Conservation (phyloP, 257 asterid species). For the Gentiana straminea region DNA sequence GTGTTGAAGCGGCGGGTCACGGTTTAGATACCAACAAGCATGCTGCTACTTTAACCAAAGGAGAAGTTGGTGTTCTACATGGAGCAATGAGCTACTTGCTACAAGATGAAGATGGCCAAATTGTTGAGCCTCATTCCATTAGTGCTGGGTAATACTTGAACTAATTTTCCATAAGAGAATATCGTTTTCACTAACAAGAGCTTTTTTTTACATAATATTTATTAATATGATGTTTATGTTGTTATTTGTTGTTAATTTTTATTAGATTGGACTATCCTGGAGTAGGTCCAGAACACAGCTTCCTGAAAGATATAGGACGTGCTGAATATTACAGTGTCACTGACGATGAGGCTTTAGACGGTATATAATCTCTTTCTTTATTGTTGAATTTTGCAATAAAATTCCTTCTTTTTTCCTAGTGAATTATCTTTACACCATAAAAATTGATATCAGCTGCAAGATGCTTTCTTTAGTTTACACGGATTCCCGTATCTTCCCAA, state of each 20-base stretch:
- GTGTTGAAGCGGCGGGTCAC: constrained; percentile 88
- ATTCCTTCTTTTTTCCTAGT: no score
- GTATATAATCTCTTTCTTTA: constrained; percentile 19
- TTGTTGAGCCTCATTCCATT: constrained; percentile 86
- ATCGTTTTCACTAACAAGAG: no score
- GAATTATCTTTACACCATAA: no score
- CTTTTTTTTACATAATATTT: no score
- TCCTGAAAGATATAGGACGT: constrained; percentile 79
- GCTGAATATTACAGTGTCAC: constrained; percentile 79
- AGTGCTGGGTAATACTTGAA: constrained; percentile 65
- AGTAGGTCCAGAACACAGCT: constrained; percentile 97
- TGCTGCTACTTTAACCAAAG: constrained; percentile 87
- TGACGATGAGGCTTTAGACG: constrained; percentile 89
- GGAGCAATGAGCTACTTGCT: constrained; percentile 97
- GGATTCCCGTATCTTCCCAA: no score
- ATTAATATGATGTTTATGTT: no score
- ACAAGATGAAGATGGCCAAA: constrained; percentile 96
- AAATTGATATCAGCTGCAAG: no score
- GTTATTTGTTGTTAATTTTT: no score
- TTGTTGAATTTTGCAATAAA: no score
- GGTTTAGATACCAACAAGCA: constrained; percentile 93
- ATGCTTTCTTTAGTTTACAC: no score
- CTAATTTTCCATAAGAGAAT: no score
- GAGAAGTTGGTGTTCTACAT: constrained; percentile 86
- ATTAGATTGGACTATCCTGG: constrained; percentile 83